Percentiles rank a stretch among this genome's conserved stretches.
These are phyloP conservation scores for Fusarium humuli DNA, from an alignment of 2,329 filamentous ascomycete genomes.

Conservation along the genomic window DNA sequence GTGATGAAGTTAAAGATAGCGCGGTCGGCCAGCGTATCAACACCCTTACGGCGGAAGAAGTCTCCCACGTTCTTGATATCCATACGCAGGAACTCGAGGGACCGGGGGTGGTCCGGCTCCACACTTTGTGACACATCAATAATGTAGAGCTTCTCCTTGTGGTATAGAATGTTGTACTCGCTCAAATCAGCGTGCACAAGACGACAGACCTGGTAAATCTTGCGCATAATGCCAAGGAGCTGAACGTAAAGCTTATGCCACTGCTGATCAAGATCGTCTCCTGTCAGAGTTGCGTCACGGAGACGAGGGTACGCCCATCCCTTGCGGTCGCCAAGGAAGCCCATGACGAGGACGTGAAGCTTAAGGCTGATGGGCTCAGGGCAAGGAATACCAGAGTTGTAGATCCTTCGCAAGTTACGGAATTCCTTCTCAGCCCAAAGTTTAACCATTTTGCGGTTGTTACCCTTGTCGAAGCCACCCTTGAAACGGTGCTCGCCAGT, in stretches of 20 bases:
- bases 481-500: conserved; percentile 94
- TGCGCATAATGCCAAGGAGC: conserved; percentile 87
- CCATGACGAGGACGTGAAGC: conserved; percentile 96
- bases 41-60: conserved; percentile 89
- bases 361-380: conserved; percentile 91
- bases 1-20: conserved; percentile 88
- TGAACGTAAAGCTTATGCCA: conserved; percentile 87
- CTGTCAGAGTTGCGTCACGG: conserved; percentile 82
- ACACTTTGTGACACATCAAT: conserved; percentile 99
- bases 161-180: conserved; percentile 97
- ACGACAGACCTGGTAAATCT: conserved; percentile 90
- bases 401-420: conserved; percentile 87
- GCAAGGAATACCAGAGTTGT: conserved; percentile 86
- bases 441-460: conserved; percentile 97
- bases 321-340: conserved; percentile 86
- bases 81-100: conserved; percentile 94
- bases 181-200: conserved; percentile 96
- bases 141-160: conserved; percentile 84
- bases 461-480: conserved; percentile 91
- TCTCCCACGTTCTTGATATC: conserved; percentile 97
- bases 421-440: conserved; percentile 99
- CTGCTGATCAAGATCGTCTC: conserved; percentile 74
- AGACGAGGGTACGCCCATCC: conserved; percentile 90
- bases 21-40: conserved; percentile 83
- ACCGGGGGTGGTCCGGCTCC: conserved; percentile 94